Evolutionary conservation across 768 basidiomycete species (phyloP).

Genomic region (Russula sp.): DNA sequence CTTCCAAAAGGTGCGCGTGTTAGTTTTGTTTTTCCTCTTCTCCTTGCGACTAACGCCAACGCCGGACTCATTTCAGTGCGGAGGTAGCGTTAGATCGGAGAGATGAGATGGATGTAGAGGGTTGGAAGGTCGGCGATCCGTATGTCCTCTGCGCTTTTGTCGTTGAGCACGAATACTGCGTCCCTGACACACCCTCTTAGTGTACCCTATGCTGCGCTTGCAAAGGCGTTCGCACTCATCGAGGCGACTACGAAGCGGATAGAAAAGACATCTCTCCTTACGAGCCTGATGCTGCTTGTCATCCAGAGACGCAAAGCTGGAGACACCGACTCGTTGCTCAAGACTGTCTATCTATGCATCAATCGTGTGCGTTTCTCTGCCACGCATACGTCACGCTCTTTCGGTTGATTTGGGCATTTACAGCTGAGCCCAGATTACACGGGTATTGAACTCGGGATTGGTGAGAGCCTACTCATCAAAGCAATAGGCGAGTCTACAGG

Average conservation of each 20-base stretch:
- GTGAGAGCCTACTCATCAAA: constrained; percentile 89
- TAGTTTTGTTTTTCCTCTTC: neutral
- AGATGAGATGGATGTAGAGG: constrained; percentile 65
- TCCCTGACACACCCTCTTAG: constrained; percentile 33
- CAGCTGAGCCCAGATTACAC: constrained; percentile 93
- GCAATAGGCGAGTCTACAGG: constrained; percentile 95
- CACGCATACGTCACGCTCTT: neutral
- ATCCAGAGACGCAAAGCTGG: constrained; percentile 76
- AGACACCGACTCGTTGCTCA: constrained; percentile 69
- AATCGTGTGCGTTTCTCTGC: constrained; percentile 59
- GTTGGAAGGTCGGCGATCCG: constrained; percentile 83
- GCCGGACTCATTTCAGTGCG: constrained; percentile 39
- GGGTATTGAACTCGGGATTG: constrained; percentile 93
- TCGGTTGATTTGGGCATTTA: neutral
- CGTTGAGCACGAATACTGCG: neutral
- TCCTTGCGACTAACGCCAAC: neutral
- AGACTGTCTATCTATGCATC: constrained; percentile 92
- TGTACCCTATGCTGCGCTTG: constrained; percentile 89
- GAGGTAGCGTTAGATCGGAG: constrained; percentile 55
- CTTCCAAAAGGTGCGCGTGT: constrained; percentile 54
- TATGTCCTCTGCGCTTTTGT: constrained; percentile 35
- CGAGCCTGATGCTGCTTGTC: constrained; percentile 81
- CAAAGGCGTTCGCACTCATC: constrained; percentile 81
- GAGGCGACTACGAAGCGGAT: constrained; percentile 93
- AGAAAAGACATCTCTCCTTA: constrained; percentile 86